Evolutionary conservation across 2,329 filamentous ascomycete genomes (phyloP).

Genomic region (Juglanconis sp.): DNA sequence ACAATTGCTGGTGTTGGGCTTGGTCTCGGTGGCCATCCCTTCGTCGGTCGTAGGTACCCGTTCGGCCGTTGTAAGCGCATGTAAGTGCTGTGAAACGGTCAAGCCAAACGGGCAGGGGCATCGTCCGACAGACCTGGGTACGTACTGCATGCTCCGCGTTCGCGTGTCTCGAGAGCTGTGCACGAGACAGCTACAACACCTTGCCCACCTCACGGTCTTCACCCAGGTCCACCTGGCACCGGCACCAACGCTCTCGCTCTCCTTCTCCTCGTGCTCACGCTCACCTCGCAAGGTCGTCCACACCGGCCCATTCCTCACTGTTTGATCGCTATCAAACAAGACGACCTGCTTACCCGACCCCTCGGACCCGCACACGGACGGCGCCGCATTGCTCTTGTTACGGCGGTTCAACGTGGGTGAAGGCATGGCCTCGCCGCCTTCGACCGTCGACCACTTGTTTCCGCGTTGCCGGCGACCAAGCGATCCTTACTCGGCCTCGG

Average conservation of each 20-base stretch:
- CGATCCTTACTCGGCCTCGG: not conserved
- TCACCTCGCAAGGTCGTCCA: not conserved
- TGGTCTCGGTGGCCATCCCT: too few species aligned
- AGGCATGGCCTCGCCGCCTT: not conserved
- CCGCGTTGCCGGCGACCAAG: not conserved
- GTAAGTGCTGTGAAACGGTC: too few species aligned
- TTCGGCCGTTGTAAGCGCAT: too few species aligned
- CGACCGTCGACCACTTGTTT: not conserved
- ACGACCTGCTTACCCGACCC: not conserved
- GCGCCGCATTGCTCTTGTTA: too few species aligned
- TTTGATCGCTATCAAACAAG: not conserved
- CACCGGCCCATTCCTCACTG: not conserved
- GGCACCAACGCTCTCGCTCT: not conserved
- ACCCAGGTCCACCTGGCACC: not conserved
- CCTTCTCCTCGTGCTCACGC: not conserved
- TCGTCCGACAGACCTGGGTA: too few species aligned
- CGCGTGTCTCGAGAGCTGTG: not conserved
- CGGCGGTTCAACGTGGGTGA: not conserved
- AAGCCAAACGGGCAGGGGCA: too few species aligned
- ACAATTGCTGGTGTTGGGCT: too few species aligned
- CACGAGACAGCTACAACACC: not conserved
- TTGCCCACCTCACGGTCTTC: too few species aligned
- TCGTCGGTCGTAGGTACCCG: too few species aligned
- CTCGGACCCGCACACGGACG: too few species aligned
- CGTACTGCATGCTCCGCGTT: not conserved